Evolutionary conservation across 345 rosid species (phyloP).

Genomic region (Gossypium mustelinum): DNA sequence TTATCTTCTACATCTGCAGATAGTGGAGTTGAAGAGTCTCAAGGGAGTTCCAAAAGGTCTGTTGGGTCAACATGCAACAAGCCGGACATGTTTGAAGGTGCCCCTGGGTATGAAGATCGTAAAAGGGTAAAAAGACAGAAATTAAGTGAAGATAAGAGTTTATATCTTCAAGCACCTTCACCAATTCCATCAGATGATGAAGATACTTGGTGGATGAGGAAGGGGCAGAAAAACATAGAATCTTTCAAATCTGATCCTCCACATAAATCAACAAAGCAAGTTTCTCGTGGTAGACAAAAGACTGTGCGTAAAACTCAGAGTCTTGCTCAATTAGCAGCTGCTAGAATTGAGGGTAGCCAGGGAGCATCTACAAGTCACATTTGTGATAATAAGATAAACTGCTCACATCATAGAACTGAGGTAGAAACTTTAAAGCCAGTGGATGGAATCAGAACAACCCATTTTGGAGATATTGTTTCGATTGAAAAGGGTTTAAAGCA

Average conservation of each 20-base stretch:
- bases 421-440: conserved; percentile 51
- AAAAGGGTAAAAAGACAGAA: conserved; percentile 61
- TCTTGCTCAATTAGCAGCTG: conserved; percentile 86
- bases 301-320: conserved; percentile 77
- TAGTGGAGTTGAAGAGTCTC: conserved; percentile 53
- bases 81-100: conserved; percentile 46
- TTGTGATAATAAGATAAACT: conserved; percentile 65
- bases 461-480: conserved; percentile 52
- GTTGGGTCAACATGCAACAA: conserved; percentile 43
- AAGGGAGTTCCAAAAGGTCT: conserved; percentile 62
- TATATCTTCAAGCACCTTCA: conserved; percentile 53
- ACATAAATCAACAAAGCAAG: conserved; percentile 63
- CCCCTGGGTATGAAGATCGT: conserved; percentile 88
- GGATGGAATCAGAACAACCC: conserved; percentile 48
- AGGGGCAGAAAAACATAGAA: conserved; percentile 56
- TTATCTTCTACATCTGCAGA: conserved; percentile 39
- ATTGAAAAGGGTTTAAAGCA: conserved; percentile 69
- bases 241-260: conserved; percentile 63
- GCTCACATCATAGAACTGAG: conserved; percentile 75
- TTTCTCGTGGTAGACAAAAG: conserved; percentile 79
- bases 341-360: conserved; percentile 95
- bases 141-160: conserved; percentile 61
- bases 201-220: conserved; percentile 89
- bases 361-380: conserved; percentile 95
- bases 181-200: conserved; percentile 77